Conservation (phyloP, 2,329 filamentous ascomycete species). For the Endothia cerciana region DNA sequence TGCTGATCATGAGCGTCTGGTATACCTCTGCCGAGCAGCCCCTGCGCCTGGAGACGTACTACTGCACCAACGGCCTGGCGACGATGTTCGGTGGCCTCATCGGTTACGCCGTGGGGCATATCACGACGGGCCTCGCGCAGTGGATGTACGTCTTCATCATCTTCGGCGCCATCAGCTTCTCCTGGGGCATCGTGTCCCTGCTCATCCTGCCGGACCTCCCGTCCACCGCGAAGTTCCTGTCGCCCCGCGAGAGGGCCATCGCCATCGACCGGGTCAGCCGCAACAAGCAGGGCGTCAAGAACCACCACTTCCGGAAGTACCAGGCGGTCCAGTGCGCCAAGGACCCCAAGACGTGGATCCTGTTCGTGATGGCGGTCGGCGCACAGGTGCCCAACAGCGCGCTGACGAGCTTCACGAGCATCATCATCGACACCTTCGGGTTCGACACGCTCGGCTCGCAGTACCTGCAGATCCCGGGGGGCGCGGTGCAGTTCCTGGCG, state of each 20-base stretch:
- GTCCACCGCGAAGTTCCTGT: slow-evolving; percentile 64
- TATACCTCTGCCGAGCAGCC: slow-evolving; percentile 49
- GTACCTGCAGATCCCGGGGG: slow-evolving; percentile 60
- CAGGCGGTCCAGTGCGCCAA: slow-evolving; percentile 50
- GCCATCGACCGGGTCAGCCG: slow-evolving; percentile 55
- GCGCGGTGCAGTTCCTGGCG: slow-evolving; percentile 59
- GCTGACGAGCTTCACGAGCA: slow-evolving; percentile 38
- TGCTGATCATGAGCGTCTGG: slow-evolving; percentile 63
- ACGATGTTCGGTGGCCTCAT: slow-evolving; percentile 65
- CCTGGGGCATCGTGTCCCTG: slow-evolving; percentile 60
- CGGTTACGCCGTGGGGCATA: slow-evolving; percentile 64
- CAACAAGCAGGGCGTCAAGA: slow-evolving; percentile 59
- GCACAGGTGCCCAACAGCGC: slow-evolving; percentile 41
- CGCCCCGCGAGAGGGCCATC: slow-evolving; percentile 56
- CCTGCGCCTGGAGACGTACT: slow-evolving; percentile 57
- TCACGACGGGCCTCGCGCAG: slow-evolving; percentile 50
- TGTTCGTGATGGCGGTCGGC: slow-evolving; percentile 46
- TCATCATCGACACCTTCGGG: slow-evolving; percentile 40
- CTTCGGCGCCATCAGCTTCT: slow-evolving; percentile 57
- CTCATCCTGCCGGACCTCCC: slow-evolving; percentile 65
- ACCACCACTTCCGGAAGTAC: slow-evolving; percentile 50
- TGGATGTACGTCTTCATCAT: slow-evolving; percentile 66
- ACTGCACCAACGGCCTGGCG: slow-evolving; percentile 60
- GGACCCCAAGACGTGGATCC: slow-evolving; percentile 63
- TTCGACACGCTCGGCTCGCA: slow-evolving; percentile 35